Conservation (phyloP, 129 eudicot genomes). For the Chrysanthemum lavandulifolium region DNA sequence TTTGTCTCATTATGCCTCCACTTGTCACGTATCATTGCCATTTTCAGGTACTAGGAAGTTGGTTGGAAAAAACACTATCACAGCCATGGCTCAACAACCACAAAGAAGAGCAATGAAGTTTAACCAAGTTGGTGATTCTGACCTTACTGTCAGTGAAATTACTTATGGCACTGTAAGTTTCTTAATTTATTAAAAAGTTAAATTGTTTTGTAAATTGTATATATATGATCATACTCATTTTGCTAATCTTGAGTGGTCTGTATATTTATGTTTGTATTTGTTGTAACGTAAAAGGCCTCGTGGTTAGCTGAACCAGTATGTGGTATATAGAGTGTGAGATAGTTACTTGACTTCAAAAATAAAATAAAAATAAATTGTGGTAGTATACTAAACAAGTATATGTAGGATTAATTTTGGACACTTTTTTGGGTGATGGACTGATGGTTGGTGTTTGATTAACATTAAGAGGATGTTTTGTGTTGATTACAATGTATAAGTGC, state of each 20-base stretch:
- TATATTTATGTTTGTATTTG: background rate
- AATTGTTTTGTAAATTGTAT: background rate
- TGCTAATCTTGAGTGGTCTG: background rate
- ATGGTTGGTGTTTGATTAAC: too few species aligned
- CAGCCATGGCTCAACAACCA: constrained; percentile 38
- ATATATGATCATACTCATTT: background rate
- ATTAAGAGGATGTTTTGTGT: too few species aligned
- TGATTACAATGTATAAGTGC: too few species aligned
- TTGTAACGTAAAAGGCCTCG: too few species aligned
- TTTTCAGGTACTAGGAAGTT: background rate
- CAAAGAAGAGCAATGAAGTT: constrained; percentile 58
- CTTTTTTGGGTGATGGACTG: too few species aligned
- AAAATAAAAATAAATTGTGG: too few species aligned
- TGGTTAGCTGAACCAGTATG: too few species aligned
- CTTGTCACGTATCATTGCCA: constrained; percentile 26
- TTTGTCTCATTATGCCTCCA: constrained; percentile 27
- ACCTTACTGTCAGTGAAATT: constrained; percentile 85
- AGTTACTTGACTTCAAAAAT: too few species aligned
- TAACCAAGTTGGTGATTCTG: constrained; percentile 83
- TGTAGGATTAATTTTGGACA: too few species aligned
- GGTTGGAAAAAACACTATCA: background rate
- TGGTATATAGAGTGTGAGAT: too few species aligned
- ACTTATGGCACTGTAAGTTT: constrained; percentile 75
- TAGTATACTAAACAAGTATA: too few species aligned
- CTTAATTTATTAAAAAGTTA: background rate